Percentiles rank a stretch among this genome's conserved stretches.
Conservation (phyloP, 331 rosid genomes). For the Erythrophleum ivorense region DNA sequence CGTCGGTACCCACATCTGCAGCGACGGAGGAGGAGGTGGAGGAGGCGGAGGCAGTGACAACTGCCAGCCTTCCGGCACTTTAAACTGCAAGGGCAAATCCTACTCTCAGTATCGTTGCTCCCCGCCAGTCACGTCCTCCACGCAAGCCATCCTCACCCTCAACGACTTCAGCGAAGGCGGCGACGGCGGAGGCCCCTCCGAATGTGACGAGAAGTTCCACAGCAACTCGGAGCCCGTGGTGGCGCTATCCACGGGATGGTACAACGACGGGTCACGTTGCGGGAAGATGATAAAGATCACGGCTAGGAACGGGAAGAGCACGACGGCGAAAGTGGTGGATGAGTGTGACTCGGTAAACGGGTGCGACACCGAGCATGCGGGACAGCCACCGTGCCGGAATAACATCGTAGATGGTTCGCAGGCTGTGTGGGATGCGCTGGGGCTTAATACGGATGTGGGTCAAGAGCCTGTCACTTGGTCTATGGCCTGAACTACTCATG, state of each 20-base stretch:
- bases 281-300: constrained; percentile 41
- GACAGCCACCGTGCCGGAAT: constrained; percentile 12
- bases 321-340: constrained; percentile 56
- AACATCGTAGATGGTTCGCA: constrained; percentile 21
- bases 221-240: constrained; percentile 23
- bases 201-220: constrained; percentile 49
- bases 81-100: constrained; percentile 16
- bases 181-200: constrained; percentile 24
- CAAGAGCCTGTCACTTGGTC: constrained; percentile 24
- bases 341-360: constrained; percentile 60
- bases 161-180: constrained; percentile 51
- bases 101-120: constrained; percentile 42
- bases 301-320: constrained; percentile 42
- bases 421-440: constrained; percentile 39
- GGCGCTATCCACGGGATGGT: constrained; percentile 57
- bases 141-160: constrained; percentile 43
- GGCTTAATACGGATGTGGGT: background rate
- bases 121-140: constrained; percentile 47
- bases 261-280: constrained; percentile 30
- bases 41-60: background rate
- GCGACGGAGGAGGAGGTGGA: background rate
- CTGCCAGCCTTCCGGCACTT: constrained; percentile 19
- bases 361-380: constrained; percentile 53
- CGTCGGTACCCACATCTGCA: constrained; percentile 44
- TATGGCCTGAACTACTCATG: constrained; percentile 1